These are phyloP conservation scores for Aurinia saxatilis DNA, from an alignment of 345 rosid genomes.

Conservation along the genomic window DNA sequence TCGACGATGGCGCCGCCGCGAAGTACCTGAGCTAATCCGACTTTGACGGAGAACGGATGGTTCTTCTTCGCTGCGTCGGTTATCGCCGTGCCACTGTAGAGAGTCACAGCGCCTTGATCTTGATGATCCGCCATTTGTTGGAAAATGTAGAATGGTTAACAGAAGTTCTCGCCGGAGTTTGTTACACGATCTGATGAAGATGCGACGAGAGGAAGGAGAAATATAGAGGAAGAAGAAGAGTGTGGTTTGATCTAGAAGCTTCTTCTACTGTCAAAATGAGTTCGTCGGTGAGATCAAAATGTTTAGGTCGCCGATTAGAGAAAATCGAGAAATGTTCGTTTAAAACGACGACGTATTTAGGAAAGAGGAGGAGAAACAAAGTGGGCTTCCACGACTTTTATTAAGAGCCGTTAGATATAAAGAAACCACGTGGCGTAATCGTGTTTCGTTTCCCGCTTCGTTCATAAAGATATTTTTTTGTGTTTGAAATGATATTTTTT, in stretches of 20 bases:
- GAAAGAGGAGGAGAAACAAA: not conserved
- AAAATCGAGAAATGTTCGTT: not conserved
- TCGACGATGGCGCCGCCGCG: constrained; percentile 59
- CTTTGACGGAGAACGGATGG: constrained; percentile 44
- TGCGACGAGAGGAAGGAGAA: not conserved
- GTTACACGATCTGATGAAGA: not conserved
- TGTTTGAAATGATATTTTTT: not conserved
- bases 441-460: not conserved
- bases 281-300: not conserved
- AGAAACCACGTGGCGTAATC: constrained; percentile 9
- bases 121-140: constrained; percentile 28
- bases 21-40: constrained; percentile 53
- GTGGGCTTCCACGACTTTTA: constrained; percentile 22
- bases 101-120: constrained; percentile 29
- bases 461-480: constrained; percentile 8
- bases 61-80: constrained; percentile 49
- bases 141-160: not conserved
- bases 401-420: constrained; percentile 18
- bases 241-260: constrained; percentile 18
- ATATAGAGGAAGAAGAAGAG: constrained; percentile 22
- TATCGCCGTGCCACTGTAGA: constrained; percentile 34
- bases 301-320: constrained; percentile 7
- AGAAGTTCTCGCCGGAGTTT: not conserved
- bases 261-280: constrained; percentile 10
- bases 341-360: not conserved